Conservation (phyloP, 805 yeast species). For the Sugiyamaella lignohabitans region DNA sequence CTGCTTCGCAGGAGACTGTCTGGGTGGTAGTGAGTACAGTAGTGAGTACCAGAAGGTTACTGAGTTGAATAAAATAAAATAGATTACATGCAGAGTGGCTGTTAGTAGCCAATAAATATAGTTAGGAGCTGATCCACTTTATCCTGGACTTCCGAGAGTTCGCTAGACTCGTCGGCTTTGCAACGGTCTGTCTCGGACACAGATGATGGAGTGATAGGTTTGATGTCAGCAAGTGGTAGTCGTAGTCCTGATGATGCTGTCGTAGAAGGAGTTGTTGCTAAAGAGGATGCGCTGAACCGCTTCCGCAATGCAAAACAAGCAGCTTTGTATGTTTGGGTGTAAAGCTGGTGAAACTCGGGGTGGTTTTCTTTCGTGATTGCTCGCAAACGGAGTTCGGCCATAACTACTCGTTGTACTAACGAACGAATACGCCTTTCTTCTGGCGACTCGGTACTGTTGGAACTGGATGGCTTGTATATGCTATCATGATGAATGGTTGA, state of each 20-base stretch:
- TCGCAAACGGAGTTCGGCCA: conserved; percentile 33
- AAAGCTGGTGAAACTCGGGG: conserved; percentile 26
- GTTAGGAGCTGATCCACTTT: conserved; percentile 19
- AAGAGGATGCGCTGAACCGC: not conserved
- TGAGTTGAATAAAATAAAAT: too few relatives aligned
- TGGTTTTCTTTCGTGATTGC: conserved; percentile 24
- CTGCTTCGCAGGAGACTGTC: too few relatives aligned
- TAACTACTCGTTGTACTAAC: conserved; percentile 27
- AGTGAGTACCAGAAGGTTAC: too few relatives aligned
- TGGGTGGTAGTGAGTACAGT: too few relatives aligned
- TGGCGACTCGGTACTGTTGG: not conserved
- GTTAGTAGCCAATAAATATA: conserved; percentile 7
- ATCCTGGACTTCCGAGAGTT: conserved; percentile 17
- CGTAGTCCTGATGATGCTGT: too few relatives aligned
- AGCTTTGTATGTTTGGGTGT: conserved; percentile 25
- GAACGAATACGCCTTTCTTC: conserved; percentile 8
- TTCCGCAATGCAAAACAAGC: conserved; percentile 27
- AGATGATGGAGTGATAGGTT: too few relatives aligned
- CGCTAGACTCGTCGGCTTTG: conserved; percentile 1
- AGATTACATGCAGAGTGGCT: too few relatives aligned
- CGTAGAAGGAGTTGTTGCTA: too few relatives aligned
- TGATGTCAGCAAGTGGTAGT: too few relatives aligned
- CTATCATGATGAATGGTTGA: not conserved
- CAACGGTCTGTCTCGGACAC: too few relatives aligned
- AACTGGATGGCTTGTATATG: conserved; percentile 5